These are phyloP conservation scores for Boletus semigastroideus DNA, from an alignment of 1,284 basidiomycete species.

Conservation along the genomic window DNA sequence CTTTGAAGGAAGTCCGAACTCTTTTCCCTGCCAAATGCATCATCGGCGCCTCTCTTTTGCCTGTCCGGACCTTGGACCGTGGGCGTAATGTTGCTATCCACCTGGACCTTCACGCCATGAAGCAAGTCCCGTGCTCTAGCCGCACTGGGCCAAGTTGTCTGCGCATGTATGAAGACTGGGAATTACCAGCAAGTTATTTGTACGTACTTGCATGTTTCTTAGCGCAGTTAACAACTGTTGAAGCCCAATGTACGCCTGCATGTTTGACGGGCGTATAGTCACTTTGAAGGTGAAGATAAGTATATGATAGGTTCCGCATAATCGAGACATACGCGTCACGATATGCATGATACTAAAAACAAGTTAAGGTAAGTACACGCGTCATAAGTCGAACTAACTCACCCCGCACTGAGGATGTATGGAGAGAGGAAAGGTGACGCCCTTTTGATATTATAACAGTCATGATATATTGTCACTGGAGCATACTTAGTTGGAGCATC, in stretches of 20 bases:
- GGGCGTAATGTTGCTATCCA: conserved; percentile 42
- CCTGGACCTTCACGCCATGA: conserved; percentile 62
- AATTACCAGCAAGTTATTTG: not conserved
- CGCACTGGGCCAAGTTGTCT: conserved; percentile 73
- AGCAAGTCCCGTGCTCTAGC: conserved; percentile 68
- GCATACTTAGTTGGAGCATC: conserved; percentile 10
- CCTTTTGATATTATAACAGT: conserved; percentile 61
- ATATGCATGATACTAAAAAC: conserved; percentile 76
- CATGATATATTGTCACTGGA: conserved; percentile 59
- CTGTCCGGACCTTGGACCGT: conserved; percentile 41
- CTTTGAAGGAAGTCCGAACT: conserved; percentile 45
- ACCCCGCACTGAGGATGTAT: conserved; percentile 77
- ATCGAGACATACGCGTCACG: conserved; percentile 55
- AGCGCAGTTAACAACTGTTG: conserved; percentile 66
- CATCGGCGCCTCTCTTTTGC: conserved; percentile 61
- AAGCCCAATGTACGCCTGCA: conserved; percentile 66
- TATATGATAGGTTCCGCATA: not conserved
- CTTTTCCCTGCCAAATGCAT: conserved; percentile 62
- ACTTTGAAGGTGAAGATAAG: conserved; percentile 43
- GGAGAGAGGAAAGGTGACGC: conserved; percentile 72
- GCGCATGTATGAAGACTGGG: conserved; percentile 15
- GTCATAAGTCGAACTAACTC: conserved; percentile 28
- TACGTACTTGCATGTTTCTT: conserved; percentile 66
- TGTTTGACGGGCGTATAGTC: conserved; percentile 63
- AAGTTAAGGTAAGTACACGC: conserved; percentile 8